Percentiles rank a stretch among this genome's conserved stretches.
These are phyloP conservation scores for Sporothrix pseudoabietina DNA, from an alignment of 2,329 filamentous ascomycete species.

Conservation along the genomic window DNA sequence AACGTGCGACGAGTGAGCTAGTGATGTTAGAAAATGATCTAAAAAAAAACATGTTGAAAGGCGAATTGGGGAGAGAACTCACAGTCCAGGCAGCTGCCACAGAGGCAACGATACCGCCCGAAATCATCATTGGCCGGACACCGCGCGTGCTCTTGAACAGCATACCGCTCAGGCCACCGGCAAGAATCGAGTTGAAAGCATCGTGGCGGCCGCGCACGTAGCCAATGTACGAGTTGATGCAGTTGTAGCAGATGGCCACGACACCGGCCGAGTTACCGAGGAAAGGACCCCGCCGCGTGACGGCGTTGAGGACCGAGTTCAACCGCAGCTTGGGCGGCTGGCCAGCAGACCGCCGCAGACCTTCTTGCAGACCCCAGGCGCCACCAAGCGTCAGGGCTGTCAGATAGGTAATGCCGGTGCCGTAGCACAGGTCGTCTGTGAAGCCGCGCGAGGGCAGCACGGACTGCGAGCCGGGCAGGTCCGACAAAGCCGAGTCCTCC, in stretches of 20 bases:
- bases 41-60: background rate
- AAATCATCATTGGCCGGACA: constrained; percentile 89
- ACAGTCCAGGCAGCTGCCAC: constrained; percentile 90
- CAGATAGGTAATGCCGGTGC: constrained; percentile 91
- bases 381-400: constrained; percentile 84
- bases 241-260: constrained; percentile 94
- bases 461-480: constrained; percentile 82
- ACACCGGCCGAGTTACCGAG: constrained; percentile 95
- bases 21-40: background rate
- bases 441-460: constrained; percentile 93
- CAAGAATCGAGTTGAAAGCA: constrained; percentile 80
- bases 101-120: constrained; percentile 82
- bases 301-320: constrained; percentile 91
- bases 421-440: constrained; percentile 97
- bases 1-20: constrained; percentile 37
- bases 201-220: constrained; percentile 84
- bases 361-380: constrained; percentile 89
- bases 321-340: constrained; percentile 87
- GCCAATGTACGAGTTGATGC: constrained; percentile 81
- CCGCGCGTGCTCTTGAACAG: constrained; percentile 96
- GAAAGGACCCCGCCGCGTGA: constrained; percentile 91
- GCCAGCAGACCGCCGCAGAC: constrained; percentile 73
- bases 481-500: constrained; percentile 85
- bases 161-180: constrained; percentile 86
- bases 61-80: constrained; percentile 48